phyloP scores from a whole-genome alignment of 2,329 filamentous ascomycete genomes.

The Calonectria fujianensis region DNA sequence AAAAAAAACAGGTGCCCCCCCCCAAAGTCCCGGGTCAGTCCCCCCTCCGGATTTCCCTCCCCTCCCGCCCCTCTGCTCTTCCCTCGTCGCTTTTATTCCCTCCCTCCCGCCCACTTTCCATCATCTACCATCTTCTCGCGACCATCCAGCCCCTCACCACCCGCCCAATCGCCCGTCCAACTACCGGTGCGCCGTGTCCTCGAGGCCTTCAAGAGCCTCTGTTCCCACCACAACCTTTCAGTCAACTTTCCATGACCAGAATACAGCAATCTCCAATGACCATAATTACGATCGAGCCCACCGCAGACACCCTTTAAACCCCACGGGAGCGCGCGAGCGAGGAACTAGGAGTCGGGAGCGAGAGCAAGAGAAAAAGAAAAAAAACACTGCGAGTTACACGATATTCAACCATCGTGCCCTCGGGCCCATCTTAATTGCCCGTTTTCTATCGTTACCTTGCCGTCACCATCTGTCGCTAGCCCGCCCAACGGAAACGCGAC shows the following conservation, averaged over 20 bases:
- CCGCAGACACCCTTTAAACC: slow-evolving; percentile 81
- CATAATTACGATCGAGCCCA: slow-evolving; percentile 69
- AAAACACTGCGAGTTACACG: slow-evolving; percentile 62
- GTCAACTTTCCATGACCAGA: slow-evolving; percentile 64
- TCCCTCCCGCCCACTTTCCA: slow-evolving; percentile 52
- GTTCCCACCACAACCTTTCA: slow-evolving; percentile 55
- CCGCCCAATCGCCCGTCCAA: slow-evolving; percentile 54
- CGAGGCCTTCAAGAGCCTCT: slow-evolving; percentile 59
- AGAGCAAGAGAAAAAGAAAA: slow-evolving; percentile 57
- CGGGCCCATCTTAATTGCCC: slow-evolving; percentile 54
- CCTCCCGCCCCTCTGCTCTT: slow-evolving; percentile 56
- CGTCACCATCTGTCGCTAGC: slow-evolving; percentile 52
- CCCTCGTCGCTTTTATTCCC: slow-evolving; percentile 56
- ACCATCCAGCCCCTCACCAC: slow-evolving; percentile 51
- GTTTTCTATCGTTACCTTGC: slow-evolving; percentile 52
- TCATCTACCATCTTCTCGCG: slow-evolving; percentile 51
- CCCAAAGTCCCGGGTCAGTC: slow-evolving; percentile 50
- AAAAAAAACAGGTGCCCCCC: slow-evolving; percentile 53
- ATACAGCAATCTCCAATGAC: slow-evolving; percentile 71
- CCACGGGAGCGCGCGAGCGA: slow-evolving; percentile 80
- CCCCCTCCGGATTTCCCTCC: slow-evolving; percentile 54
- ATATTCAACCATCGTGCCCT: slow-evolving; percentile 77
- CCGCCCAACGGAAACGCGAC: slow-evolving; percentile 55
- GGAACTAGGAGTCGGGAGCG: slow-evolving; percentile 65
- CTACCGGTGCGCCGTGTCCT: slow-evolving; percentile 49